Evolutionary conservation across 73 alveolate species (phyloP).

Genomic region (Symbiodinium natans): DNA sequence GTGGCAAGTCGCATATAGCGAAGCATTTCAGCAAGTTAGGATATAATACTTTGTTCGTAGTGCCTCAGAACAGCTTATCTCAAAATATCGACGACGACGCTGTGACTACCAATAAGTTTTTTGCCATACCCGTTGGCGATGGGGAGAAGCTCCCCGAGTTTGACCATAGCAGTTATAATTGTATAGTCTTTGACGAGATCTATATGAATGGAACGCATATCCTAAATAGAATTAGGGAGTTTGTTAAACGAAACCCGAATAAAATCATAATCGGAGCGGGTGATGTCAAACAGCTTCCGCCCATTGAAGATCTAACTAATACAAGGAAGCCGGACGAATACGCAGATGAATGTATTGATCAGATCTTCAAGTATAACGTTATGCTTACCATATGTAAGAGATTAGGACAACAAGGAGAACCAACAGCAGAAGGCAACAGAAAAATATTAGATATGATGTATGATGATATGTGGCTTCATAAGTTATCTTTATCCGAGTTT

Average conservation of each 20-base stretch:
- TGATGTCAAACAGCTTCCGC: conserved; percentile 1
- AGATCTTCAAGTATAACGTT: neutral
- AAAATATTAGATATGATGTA: neutral
- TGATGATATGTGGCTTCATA: neutral
- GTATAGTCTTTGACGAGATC: neutral
- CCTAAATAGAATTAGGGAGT: neutral
- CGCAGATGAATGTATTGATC: neutral
- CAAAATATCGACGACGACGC: neutral
- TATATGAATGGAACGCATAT: neutral
- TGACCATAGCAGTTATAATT: conserved; percentile 10
- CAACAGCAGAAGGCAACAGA: neutral
- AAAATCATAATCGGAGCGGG: conserved; percentile 20
- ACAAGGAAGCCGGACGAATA: neutral
- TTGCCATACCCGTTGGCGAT: too few relatives aligned
- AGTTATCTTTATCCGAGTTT: neutral
- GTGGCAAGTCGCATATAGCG: conserved; percentile 12
- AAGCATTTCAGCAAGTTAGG: neutral
- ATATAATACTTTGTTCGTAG: neutral
- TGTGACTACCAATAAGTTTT: too few relatives aligned
- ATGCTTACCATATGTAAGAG: neutral
- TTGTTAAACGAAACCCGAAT: neutral
- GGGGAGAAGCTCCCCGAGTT: conserved; percentile 19
- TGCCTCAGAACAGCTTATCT: neutral
- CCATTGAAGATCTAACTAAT: neutral
- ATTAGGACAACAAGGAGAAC: neutral